Evolutionary conservation across 495 filamentous ascomycete genomes (phyloP).

Genomic region (Daldinia concentrica): DNA sequence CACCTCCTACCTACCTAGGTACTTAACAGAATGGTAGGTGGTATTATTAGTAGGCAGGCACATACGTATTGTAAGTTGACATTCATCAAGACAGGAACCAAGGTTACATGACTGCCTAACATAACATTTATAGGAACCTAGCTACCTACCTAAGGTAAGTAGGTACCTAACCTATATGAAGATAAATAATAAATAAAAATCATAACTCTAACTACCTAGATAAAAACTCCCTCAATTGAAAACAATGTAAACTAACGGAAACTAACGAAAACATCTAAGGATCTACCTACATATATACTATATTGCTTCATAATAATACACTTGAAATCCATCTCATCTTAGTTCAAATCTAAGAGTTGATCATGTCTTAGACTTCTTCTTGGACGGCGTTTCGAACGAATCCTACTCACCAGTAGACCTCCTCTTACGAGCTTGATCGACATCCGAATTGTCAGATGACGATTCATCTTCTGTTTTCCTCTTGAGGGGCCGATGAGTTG

Average conservation of each 20-base stretch:
- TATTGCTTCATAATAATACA: neutral
- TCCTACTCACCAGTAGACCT: too few species aligned
- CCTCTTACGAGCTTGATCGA: neutral
- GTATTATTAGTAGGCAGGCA: neutral
- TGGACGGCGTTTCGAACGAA: neutral
- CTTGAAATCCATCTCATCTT: neutral
- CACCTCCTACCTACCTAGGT: too few species aligned
- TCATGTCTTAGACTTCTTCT: neutral
- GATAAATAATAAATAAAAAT: too few species aligned
- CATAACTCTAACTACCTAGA: too few species aligned
- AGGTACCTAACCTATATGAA: too few species aligned
- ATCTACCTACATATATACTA: neutral
- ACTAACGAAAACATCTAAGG: too few species aligned
- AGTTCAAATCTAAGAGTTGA: too few species aligned
- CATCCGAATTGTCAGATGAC: neutral
- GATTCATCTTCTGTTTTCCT: neutral
- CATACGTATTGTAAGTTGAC: neutral
- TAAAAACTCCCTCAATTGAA: too few species aligned
- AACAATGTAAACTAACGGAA: too few species aligned
- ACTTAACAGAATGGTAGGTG: neutral
- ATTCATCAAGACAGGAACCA: neutral
- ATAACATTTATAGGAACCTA: too few species aligned
- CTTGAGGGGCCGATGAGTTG: too few species aligned
- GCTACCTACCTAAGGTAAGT: too few species aligned
- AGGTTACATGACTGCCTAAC: neutral